Conservation (phyloP, 2,329 filamentous ascomycete genomes). For the Sporothrix curviconia region DNA sequence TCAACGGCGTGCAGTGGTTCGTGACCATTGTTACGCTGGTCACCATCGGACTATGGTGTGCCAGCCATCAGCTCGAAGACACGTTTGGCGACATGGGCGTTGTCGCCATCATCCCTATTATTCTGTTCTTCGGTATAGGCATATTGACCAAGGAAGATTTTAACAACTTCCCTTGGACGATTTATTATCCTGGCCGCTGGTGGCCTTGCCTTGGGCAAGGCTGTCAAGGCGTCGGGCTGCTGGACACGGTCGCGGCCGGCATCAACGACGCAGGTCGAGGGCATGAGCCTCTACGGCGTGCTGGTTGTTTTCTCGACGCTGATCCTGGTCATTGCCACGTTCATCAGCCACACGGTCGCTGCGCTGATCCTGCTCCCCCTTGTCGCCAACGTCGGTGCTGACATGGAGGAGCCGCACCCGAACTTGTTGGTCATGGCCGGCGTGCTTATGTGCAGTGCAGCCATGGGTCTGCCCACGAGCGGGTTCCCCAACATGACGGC, state of each 20-base stretch:
- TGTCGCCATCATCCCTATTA: constrained; percentile 90
- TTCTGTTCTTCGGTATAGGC: constrained; percentile 92
- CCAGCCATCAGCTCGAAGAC: constrained; percentile 77
- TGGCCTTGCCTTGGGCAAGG: constrained; percentile 84
- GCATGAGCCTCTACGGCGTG: constrained; percentile 77
- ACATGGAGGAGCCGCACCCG: constrained; percentile 84
- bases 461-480: constrained; percentile 91
- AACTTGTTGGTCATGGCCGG: constrained; percentile 93
- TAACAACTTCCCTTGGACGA: constrained; percentile 99
- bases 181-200: constrained; percentile 96
- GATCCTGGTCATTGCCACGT: constrained; percentile 89
- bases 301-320: constrained; percentile 77
- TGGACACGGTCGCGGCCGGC: constrained; percentile 75
- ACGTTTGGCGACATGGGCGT: constrained; percentile 98
- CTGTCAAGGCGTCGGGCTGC: constrained; percentile 88
- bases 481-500: constrained; percentile 99
- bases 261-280: constrained; percentile 70
- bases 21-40: constrained; percentile 74
- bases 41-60: constrained; percentile 89
- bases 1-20: constrained; percentile 87
- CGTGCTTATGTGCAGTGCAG: constrained; percentile 94
- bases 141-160: constrained; percentile 98
- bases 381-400: constrained; percentile 75
- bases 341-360: constrained; percentile 95
- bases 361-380: constrained; percentile 91